Conservation (phyloP, 441 rosid species). For the Arabidopsis lyrata region DNA sequence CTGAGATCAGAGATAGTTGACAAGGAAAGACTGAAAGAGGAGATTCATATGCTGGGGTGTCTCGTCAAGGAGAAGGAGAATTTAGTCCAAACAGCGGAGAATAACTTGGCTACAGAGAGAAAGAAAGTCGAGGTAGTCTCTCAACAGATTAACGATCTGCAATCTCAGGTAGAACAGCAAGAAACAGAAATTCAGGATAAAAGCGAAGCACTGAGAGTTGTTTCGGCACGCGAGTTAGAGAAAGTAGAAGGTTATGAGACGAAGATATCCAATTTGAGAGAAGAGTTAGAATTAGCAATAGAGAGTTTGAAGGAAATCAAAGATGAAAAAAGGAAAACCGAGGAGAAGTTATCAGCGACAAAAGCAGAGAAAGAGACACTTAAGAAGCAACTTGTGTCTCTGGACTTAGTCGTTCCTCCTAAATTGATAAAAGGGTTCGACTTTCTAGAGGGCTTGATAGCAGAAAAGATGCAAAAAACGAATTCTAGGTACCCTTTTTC, state of each 20-base stretch:
- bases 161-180: slow-evolving; percentile 52
- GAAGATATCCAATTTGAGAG: slow-evolving; percentile 49
- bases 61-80: slow-evolving; percentile 59
- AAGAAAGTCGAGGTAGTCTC: slow-evolving; percentile 49
- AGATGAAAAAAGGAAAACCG: slow-evolving; percentile 54
- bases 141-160: slow-evolving; percentile 54
- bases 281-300: slow-evolving; percentile 48
- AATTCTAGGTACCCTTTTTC: slow-evolving; percentile 56
- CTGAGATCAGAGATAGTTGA: slow-evolving; percentile 51
- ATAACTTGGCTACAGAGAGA: slow-evolving; percentile 56
- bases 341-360: slow-evolving; percentile 46
- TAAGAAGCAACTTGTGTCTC: slow-evolving; percentile 58
- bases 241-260: slow-evolving; percentile 47
- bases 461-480: slow-evolving; percentile 49
- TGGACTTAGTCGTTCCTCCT: slow-evolving; percentile 41
- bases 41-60: slow-evolving; percentile 45
- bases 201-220: slow-evolving; percentile 49
- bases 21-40: slow-evolving; percentile 61
- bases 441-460: slow-evolving; percentile 58
- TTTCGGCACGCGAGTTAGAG: slow-evolving; percentile 52
- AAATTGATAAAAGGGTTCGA: slow-evolving; percentile 49
- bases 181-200: slow-evolving; percentile 46
- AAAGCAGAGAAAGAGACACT: slow-evolving; percentile 59
- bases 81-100: slow-evolving; percentile 50
- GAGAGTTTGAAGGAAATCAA: slow-evolving; percentile 46